Conservation (phyloP, 2,329 filamentous ascomycete species). For the Pseudopithomyces maydicus region DNA sequence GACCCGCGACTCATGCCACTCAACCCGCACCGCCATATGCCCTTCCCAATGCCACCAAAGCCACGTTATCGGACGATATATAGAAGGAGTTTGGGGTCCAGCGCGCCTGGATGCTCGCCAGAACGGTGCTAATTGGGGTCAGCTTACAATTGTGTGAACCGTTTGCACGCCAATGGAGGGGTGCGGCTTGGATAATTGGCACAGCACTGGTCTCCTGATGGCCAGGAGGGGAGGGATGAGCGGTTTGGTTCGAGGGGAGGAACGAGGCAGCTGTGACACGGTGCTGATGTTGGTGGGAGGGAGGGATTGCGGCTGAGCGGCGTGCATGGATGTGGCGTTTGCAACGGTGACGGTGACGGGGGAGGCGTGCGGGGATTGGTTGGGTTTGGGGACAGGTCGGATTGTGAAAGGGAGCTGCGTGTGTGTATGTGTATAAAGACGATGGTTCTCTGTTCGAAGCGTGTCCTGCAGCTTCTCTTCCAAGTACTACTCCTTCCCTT, state of each 20-base stretch:
- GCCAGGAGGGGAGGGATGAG: neutral
- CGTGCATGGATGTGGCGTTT: slow-evolving; percentile 1
- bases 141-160: neutral
- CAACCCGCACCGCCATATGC: no score
- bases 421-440: neutral
- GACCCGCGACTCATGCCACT: no score
- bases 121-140: neutral
- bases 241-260: neutral
- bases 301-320: slow-evolving; percentile 6
- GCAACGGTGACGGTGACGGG: neutral
- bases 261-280: neutral
- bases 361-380: neutral
- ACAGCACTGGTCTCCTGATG: slow-evolving; percentile 4
- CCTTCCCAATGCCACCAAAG: no score
- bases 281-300: neutral
- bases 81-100: no score
- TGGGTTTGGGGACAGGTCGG: no score
- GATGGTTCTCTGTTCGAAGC: no score
- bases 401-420: no score
- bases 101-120: neutral
- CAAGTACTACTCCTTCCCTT: neutral
- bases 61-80: no score
- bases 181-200: neutral
- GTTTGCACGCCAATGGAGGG: neutral
- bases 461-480: neutral